These are phyloP conservation scores for Fraxinus cuspidata DNA, from an alignment of 257 asterid species.

Conservation along the genomic window DNA sequence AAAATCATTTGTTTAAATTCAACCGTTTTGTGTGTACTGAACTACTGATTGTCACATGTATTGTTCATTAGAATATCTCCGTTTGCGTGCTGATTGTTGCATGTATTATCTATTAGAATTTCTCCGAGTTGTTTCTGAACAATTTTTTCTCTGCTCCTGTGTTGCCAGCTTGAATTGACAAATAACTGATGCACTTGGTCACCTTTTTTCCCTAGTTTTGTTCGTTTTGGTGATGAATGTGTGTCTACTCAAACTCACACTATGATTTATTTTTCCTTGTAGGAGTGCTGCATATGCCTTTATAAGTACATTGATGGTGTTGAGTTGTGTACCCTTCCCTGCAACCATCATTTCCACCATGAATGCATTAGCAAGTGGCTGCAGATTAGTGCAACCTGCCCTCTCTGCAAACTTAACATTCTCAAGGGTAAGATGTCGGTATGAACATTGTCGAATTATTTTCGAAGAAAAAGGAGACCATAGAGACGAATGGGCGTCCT, in stretches of 20 bases:
- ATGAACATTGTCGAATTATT: conserved; percentile 27
- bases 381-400: conserved; percentile 84
- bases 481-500: conserved; percentile 1
- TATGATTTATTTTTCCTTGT: not conserved
- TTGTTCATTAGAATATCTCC: too few species aligned
- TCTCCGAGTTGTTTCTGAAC: too few species aligned
- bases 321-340: conserved; percentile 77
- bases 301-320: conserved; percentile 67
- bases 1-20: too few species aligned
- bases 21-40: too few species aligned
- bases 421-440: conserved; percentile 57
- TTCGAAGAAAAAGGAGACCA: conserved; percentile 16
- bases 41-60: too few species aligned
- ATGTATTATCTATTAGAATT: too few species aligned
- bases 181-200: too few species aligned
- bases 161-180: too few species aligned
- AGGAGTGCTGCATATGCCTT: conserved; percentile 98
- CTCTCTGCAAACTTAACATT: conserved; percentile 83
- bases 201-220: not conserved
- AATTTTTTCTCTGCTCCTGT: too few species aligned
- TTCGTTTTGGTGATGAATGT: not conserved
- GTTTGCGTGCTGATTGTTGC: too few species aligned
- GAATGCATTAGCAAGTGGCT: conserved; percentile 83
- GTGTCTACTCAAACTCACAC: not conserved
- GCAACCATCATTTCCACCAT: conserved; percentile 92